These are phyloP conservation scores for Fusarium sp. DNA, from an alignment of 2,329 filamentous ascomycete species.

Conservation along the genomic window DNA sequence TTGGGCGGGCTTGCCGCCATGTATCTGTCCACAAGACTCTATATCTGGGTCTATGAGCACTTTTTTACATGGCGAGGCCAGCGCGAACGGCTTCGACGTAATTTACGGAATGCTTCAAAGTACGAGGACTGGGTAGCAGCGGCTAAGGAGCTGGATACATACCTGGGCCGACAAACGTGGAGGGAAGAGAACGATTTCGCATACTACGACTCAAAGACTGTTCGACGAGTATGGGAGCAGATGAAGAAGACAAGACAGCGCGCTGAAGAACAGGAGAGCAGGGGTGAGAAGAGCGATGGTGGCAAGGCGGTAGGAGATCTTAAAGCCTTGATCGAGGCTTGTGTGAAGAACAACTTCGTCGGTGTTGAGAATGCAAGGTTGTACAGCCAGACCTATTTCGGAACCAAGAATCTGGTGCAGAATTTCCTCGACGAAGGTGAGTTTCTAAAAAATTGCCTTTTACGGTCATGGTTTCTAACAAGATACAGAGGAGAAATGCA, in stretches of 20 bases:
- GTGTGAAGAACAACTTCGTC: slow-evolving; percentile 97
- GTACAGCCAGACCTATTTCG: slow-evolving; percentile 98
- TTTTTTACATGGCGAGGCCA: slow-evolving; percentile 89
- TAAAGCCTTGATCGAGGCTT: slow-evolving; percentile 82
- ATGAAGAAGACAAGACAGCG: slow-evolving; percentile 72
- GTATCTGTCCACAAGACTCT: slow-evolving; percentile 85
- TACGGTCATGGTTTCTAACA: slow-evolving; percentile 21
- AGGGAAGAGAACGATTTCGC: slow-evolving; percentile 81
- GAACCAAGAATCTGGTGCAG: slow-evolving; percentile 95
- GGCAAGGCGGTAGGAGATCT: slow-evolving; percentile 77
- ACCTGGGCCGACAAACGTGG: slow-evolving; percentile 84
- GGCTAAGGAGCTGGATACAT: slow-evolving; percentile 81
- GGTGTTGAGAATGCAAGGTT: slow-evolving; percentile 92
- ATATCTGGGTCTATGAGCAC: slow-evolving; percentile 94
- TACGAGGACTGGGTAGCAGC: slow-evolving; percentile 87
- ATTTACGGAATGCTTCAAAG: slow-evolving; percentile 76
- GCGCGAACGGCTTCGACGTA: slow-evolving; percentile 76
- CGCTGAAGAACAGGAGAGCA: slow-evolving; percentile 65
- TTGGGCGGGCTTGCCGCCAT: slow-evolving; percentile 75
- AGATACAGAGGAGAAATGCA: slow-evolving; percentile 68
- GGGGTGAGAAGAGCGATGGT: slow-evolving; percentile 52
- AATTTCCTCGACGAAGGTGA: slow-evolving; percentile 86
- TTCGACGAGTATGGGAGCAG: slow-evolving; percentile 81
- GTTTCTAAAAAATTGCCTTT: slow-evolving; percentile 25
- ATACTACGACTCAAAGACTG: slow-evolving; percentile 90